A percentile compares a stretch with the other conserved stretches of the same genome.
Conservation (phyloP, 1,284 basidiomycete species). For the Hypsizygus ulmarius region DNA sequence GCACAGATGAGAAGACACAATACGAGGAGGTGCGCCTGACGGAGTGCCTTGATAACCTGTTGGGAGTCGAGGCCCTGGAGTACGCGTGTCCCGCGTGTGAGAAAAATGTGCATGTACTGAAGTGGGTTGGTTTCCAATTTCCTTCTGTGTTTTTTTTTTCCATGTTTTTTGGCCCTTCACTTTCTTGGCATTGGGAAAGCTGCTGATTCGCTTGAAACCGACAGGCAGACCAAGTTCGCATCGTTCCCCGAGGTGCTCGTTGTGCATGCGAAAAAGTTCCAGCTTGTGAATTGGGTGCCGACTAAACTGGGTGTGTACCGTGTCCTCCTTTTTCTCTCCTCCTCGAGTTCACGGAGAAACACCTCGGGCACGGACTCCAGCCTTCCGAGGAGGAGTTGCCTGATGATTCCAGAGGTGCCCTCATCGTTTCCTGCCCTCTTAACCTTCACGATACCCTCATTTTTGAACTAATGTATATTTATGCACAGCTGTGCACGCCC, state of each 20-base stretch:
- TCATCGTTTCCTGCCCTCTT: not conserved
- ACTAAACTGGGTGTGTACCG: conserved; percentile 77
- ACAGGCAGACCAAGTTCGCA: conserved; percentile 72
- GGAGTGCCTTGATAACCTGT: conserved; percentile 67
- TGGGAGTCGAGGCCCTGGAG: conserved; percentile 71
- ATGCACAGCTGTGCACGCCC: conserved; percentile 26
- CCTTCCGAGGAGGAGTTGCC: conserved; percentile 73
- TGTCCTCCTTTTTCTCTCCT: conserved; percentile 58
- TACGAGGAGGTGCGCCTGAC: conserved; percentile 73
- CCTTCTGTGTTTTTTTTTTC: not conserved
- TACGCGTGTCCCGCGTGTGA: conserved; percentile 54
- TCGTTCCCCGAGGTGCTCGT: conserved; percentile 90
- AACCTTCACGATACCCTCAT: not conserved
- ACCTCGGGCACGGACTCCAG: conserved; percentile 75
- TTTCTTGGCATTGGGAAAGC: not conserved
- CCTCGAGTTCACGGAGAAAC: conserved; percentile 61
- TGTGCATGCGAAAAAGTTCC: conserved; percentile 93
- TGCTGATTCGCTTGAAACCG: not conserved
- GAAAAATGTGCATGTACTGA: conserved; percentile 41
- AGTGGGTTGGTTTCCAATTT: conserved; percentile 29
- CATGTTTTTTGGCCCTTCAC: not conserved
- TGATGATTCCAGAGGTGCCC: conserved; percentile 36
- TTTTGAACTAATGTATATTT: not conserved
- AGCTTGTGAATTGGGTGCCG: conserved; percentile 96
- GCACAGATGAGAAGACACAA: conserved; percentile 57